Conservation (phyloP, 768 basidiomycete genomes). For the Phlebiopsis gigantea region DNA sequence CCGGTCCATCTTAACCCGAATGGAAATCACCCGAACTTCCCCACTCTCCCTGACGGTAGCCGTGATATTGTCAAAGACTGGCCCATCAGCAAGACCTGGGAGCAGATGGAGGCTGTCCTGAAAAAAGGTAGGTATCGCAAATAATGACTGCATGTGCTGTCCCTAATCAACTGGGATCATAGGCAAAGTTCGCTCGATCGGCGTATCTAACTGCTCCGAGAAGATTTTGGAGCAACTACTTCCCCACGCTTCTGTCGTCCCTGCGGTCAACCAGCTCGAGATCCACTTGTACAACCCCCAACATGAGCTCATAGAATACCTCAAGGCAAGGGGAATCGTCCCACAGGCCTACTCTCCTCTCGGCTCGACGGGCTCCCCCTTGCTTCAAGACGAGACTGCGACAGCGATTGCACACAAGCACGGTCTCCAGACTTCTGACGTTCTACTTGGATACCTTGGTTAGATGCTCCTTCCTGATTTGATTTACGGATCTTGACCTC, state of each 20-base stretch:
- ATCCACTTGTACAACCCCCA: conserved; percentile 74
- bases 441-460: conserved; percentile 63
- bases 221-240: conserved; percentile 65
- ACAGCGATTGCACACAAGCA: conserved; percentile 55
- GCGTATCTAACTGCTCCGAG: conserved; percentile 74
- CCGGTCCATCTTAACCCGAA: conserved; percentile 70
- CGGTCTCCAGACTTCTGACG: conserved; percentile 46
- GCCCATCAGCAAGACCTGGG: conserved; percentile 73
- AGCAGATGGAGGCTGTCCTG: conserved; percentile 71
- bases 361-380: conserved; percentile 60
- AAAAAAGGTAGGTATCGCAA: conserved; percentile 57
- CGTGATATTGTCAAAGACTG: conserved; percentile 66
- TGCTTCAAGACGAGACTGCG: conserved; percentile 60
- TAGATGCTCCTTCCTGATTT: conserved; percentile 18
- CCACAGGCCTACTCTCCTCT: conserved; percentile 81
- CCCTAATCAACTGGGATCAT: too few relatives aligned
- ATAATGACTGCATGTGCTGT: too few relatives aligned
- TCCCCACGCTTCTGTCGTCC: conserved; percentile 58
- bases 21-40: conserved; percentile 58
- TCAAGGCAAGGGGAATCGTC: conserved; percentile 60
- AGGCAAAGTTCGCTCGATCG: conserved; percentile 65
- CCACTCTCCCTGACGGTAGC: conserved; percentile 53
- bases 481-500: not conserved
- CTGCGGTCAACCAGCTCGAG: conserved; percentile 76
- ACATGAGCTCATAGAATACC: conserved; percentile 57